Conservation (phyloP, 441 rosid species). For the Brassica hybrid region DNA sequence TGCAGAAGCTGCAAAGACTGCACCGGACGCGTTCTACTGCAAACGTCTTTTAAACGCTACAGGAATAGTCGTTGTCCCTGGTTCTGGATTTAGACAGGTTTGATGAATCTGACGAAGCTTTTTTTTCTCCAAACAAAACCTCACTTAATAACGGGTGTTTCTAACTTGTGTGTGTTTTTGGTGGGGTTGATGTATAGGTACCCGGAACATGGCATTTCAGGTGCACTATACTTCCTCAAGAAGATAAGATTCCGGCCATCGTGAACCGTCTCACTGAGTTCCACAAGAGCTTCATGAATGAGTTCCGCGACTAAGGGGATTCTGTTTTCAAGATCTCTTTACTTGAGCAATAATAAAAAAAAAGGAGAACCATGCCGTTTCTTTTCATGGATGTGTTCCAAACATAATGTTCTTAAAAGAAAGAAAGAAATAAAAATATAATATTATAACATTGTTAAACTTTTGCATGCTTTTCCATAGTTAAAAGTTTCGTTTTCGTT, state of each 20-base stretch:
- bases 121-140: neutral
- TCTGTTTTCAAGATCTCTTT: neutral
- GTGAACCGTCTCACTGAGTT: too few species aligned
- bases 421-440: neutral
- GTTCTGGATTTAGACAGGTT: conserved; percentile 96
- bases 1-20: conserved; percentile 72
- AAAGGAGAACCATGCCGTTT: neutral
- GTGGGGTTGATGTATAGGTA: too few species aligned
- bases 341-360: conserved; percentile 30
- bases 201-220: too few species aligned
- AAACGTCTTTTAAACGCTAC: conserved; percentile 82
- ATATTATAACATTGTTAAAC: neutral
- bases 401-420: neutral
- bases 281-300: conserved; percentile 46
- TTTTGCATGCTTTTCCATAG: neutral
- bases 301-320: conserved; percentile 57
- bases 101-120: neutral
- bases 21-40: conserved; percentile 89
- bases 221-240: too few species aligned
- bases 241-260: too few species aligned
- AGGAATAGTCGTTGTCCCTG: conserved; percentile 94
- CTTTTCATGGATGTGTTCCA: too few species aligned
- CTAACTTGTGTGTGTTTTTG: too few species aligned
- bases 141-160: neutral
- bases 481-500: neutral